These are phyloP conservation scores for Boletus tomentosulus DNA, from an alignment of 768 basidiomycete species.

Conservation along the genomic window DNA sequence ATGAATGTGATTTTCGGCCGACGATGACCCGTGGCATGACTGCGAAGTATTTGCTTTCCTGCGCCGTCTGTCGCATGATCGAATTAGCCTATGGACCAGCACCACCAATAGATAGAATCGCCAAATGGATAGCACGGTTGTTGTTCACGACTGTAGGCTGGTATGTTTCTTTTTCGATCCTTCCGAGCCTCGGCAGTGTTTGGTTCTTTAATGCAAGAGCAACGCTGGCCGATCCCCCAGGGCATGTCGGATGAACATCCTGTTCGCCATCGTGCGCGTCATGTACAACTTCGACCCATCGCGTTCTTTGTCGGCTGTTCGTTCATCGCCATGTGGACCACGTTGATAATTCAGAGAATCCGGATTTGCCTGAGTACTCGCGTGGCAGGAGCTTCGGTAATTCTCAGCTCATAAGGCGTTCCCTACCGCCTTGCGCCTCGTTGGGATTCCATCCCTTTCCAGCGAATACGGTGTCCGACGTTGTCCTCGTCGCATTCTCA, in stretches of 20 bases:
- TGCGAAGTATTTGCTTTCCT: not conserved
- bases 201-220: not conserved
- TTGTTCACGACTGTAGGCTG: slow-evolving; percentile 18
- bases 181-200: not conserved
- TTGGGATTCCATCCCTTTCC: not conserved
- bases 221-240: slow-evolving; percentile 8
- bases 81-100: not conserved
- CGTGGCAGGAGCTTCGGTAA: not conserved
- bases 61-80: not conserved
- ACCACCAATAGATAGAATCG: not conserved
- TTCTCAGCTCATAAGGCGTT: slow-evolving; percentile 23
- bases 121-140: slow-evolving; percentile 13
- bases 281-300: slow-evolving; percentile 6
- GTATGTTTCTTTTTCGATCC: slow-evolving; percentile 7
- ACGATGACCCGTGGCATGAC: not conserved
- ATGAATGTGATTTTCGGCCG: too few relatives aligned
- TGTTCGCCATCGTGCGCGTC: slow-evolving; percentile 21
- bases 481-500: slow-evolving; percentile 14
- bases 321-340: slow-evolving; percentile 25
- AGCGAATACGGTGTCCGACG: slow-evolving; percentile 23
- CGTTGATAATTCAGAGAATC: slow-evolving; percentile 13
- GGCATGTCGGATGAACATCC: slow-evolving; percentile 23
- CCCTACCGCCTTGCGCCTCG: not conserved
- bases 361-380: slow-evolving; percentile 10
- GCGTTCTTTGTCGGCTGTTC: slow-evolving; percentile 4